phyloP scores from a whole-genome alignment of 2,329 filamentous ascomycete genomes.

The Penicillium sp. region DNA sequence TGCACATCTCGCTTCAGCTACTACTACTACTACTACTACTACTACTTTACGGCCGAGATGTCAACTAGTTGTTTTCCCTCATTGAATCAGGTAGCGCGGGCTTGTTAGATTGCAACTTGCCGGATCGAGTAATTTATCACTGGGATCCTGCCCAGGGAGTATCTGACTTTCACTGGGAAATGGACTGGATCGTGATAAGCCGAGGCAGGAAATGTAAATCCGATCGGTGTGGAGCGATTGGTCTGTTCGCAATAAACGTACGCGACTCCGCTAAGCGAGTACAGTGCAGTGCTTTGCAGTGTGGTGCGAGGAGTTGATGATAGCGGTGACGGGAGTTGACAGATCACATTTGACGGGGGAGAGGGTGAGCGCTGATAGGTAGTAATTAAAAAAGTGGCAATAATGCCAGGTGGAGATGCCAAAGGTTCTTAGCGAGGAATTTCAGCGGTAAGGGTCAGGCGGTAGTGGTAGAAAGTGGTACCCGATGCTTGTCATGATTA shows the following conservation, averaged over 20 bases:
- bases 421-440: background rate
- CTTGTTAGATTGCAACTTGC: too few relatives aligned
- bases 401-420: background rate
- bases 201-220: too few relatives aligned
- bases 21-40: background rate
- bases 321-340: background rate
- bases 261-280: background rate
- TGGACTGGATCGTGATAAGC: too few relatives aligned
- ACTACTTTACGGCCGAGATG: slow-evolving; percentile 5
- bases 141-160: too few relatives aligned
- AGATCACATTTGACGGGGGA: background rate
- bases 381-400: background rate
- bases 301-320: background rate
- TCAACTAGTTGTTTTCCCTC: background rate
- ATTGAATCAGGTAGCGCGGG: background rate
- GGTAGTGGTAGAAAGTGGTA: background rate
- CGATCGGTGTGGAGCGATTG: too few relatives aligned
- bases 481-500: background rate
- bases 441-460: background rate
- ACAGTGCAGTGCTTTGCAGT: background rate
- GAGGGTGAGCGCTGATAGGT: background rate
- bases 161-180: too few relatives aligned
- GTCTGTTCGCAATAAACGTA: too few relatives aligned
- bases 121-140: too few relatives aligned
- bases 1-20: background rate